These are phyloP conservation scores for Gonapodya prolifera DNA, from an alignment of 192 early-diverging fungal species.

Conservation along the genomic window DNA sequence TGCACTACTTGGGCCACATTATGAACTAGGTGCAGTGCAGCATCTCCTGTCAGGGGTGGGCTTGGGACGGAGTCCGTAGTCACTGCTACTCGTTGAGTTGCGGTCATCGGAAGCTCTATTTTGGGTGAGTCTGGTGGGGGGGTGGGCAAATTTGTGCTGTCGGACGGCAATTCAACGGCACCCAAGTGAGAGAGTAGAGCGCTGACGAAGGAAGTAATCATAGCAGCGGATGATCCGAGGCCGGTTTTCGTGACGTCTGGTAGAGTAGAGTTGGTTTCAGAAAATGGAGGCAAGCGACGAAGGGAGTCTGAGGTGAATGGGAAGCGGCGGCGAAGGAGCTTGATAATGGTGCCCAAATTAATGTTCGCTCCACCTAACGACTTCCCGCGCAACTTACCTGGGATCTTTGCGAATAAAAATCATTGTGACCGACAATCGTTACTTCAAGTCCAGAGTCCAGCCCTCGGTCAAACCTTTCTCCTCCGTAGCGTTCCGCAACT, in stretches of 20 bases:
- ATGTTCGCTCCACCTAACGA: neutral
- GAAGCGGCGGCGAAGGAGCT: slow-evolving; percentile 37
- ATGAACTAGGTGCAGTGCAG: slow-evolving; percentile 48
- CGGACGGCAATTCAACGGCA: slow-evolving; percentile 15
- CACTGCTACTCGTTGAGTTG: neutral
- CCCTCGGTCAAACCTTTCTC: slow-evolving; percentile 13
- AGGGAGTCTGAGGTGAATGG: slow-evolving; percentile 43
- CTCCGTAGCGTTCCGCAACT: slow-evolving; percentile 21
- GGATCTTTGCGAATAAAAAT: slow-evolving; percentile 95
- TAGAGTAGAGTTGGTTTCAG: slow-evolving; percentile 44
- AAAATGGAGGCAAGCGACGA: slow-evolving; percentile 41
- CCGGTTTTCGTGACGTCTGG: slow-evolving; percentile 86
- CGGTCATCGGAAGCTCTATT: neutral
- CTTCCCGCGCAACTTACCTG: slow-evolving; percentile 31
- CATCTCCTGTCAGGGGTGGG: neutral
- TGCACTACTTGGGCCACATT: slow-evolving; percentile 83
- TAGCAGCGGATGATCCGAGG: slow-evolving; percentile 88
- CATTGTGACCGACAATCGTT: slow-evolving; percentile 80
- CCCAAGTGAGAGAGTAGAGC: slow-evolving; percentile 65
- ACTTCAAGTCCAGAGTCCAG: slow-evolving; percentile 47
- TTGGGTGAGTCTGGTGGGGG: slow-evolving; percentile 3
- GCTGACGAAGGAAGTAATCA: slow-evolving; percentile 83
- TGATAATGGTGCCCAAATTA: slow-evolving; percentile 5
- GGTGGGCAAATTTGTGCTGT: slow-evolving; percentile 10
- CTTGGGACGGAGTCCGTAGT: neutral